phyloP scores from a whole-genome alignment of 306 rosid species.

The Pyrus betulifolia region DNA sequence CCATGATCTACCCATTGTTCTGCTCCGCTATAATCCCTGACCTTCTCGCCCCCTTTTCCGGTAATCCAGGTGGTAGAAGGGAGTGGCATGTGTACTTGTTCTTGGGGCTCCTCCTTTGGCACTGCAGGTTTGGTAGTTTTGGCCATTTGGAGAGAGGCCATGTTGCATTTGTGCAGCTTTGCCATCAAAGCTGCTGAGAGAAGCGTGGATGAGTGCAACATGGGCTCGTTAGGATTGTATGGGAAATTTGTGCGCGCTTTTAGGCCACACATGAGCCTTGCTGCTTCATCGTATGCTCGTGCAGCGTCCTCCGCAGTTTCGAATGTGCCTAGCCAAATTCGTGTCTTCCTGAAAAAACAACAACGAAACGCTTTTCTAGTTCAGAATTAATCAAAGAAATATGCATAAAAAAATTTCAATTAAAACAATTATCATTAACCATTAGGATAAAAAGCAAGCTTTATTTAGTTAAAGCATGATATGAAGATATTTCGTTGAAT shows the following conservation, averaged over 20 bases:
- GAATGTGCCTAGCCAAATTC: constrained; percentile 82
- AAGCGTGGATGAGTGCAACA: constrained; percentile 44
- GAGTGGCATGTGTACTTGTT: neutral
- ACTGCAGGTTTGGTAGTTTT: constrained; percentile 18
- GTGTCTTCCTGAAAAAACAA: constrained; percentile 38
- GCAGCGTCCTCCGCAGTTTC: constrained; percentile 87
- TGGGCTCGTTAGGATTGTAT: constrained; percentile 41
- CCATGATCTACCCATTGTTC: constrained; percentile 16
- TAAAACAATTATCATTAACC: neutral
- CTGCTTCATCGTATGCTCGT: constrained; percentile 81
- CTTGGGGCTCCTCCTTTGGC: constrained; percentile 22
- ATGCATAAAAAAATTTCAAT: neutral
- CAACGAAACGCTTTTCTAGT: neutral
- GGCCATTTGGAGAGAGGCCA: constrained; percentile 65
- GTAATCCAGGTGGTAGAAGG: constrained; percentile 7
- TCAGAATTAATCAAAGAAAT: neutral
- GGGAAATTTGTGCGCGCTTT: constrained; percentile 69
- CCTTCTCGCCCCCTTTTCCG: constrained; percentile 12
- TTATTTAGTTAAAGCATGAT: neutral
- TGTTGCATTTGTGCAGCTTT: constrained; percentile 64
- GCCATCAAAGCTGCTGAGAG: constrained; percentile 58
- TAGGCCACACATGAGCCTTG: constrained; percentile 66
- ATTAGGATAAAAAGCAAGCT: neutral
- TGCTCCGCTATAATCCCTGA: neutral
- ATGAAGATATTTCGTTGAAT: neutral